These are phyloP conservation scores for Arabidopsis lyrata DNA, from an alignment of 441 rosid genomes.

Conservation along the genomic window DNA sequence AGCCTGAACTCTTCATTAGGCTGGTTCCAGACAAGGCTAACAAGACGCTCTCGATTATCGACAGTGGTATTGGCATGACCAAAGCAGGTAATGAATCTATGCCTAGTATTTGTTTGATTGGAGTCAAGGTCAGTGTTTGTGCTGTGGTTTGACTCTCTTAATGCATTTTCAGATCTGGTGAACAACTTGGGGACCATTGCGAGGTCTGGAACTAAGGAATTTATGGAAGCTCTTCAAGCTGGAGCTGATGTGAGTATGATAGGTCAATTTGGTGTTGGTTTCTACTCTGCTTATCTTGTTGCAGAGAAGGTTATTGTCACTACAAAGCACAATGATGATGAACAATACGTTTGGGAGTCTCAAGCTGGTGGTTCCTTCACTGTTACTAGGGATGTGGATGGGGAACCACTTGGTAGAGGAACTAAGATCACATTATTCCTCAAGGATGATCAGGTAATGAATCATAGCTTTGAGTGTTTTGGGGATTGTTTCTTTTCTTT, in stretches of 20 bases:
- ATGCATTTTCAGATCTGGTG: conserved; percentile 62
- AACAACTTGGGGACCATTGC: conserved; percentile 96
- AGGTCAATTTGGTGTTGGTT: conserved; percentile 95
- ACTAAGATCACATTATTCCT: conserved; percentile 62
- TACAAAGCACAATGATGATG: conserved; percentile 65
- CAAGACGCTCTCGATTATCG: conserved; percentile 69
- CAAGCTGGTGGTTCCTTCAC: conserved; percentile 98
- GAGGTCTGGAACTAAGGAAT: conserved; percentile 96
- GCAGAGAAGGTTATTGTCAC: conserved; percentile 70
- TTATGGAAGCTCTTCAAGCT: conserved; percentile 94
- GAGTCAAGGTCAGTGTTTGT: background rate
- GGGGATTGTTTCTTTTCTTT: background rate
- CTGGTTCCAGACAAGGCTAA: conserved; percentile 72
- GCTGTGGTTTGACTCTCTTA: background rate
- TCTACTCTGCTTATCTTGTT: conserved; percentile 91
- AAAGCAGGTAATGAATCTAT: conserved; percentile 61
- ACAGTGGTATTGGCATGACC: conserved; percentile 88
- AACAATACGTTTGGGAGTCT: conserved; percentile 85
- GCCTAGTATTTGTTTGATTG: background rate
- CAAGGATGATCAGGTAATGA: conserved; percentile 64
- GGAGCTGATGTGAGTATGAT: conserved; percentile 99
- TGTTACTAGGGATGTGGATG: conserved; percentile 72
- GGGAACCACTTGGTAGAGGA: conserved; percentile 82
- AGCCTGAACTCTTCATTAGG: conserved; percentile 82
- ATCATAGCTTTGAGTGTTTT: background rate